phyloP scores from a whole-genome alignment of 495 filamentous ascomycete species.

The Penicillium dipodomyicola region DNA sequence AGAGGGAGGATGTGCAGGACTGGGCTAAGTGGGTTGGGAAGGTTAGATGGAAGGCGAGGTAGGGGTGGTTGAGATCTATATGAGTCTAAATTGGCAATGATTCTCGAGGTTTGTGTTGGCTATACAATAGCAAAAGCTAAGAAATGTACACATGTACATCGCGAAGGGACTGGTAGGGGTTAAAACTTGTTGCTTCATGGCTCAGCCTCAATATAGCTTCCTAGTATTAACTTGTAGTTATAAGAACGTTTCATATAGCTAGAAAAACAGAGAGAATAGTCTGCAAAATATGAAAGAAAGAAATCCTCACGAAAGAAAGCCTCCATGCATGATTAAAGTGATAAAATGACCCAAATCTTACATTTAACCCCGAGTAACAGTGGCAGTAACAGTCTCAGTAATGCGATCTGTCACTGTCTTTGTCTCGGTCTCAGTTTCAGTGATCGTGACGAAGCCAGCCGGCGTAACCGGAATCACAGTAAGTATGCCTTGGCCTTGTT shows the following conservation, averaged over 20 bases:
- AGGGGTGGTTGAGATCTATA: constrained; percentile 1
- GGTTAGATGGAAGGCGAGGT: constrained; percentile 63
- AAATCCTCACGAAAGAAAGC: neutral
- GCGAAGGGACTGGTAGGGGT: too few relatives aligned
- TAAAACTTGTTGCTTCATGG: neutral
- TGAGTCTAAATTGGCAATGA: neutral
- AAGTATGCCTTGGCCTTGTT: constrained; percentile 4
- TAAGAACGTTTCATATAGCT: neutral
- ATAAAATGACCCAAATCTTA: neutral
- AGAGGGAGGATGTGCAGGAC: constrained; percentile 66
- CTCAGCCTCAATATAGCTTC: neutral
- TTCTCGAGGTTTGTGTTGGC: neutral
- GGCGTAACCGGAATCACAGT: constrained; percentile 16
- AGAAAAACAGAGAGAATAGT: neutral
- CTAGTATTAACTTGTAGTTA: neutral
- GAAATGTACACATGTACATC: neutral
- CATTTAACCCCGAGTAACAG: constrained; percentile 5
- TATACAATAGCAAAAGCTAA: neutral
- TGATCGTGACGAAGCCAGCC: constrained; percentile 10
- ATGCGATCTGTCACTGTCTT: constrained; percentile 13
- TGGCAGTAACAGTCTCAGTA: constrained; percentile 22
- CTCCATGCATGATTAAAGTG: neutral
- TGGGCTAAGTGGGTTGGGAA: constrained; percentile 68
- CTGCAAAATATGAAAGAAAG: neutral
- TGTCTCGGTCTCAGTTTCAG: constrained; percentile 13